A percentile compares a stretch with the other conserved stretches of the same genome.
Evolutionary conservation across 2,329 filamentous ascomycete genomes (phyloP).

Genomic region (Beauveria brongniartii): DNA sequence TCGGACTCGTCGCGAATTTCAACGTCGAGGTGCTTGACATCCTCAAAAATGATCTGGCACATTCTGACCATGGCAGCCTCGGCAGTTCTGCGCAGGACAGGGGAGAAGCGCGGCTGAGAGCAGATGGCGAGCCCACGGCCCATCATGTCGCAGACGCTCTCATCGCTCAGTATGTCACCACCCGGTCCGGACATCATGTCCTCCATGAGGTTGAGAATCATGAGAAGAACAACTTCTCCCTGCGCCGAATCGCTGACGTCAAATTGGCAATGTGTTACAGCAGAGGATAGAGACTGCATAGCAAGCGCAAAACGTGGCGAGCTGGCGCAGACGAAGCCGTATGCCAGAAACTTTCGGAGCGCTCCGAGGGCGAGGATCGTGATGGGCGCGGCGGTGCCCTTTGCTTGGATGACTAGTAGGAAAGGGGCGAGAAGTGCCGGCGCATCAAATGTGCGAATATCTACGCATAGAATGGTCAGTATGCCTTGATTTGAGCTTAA

Average conservation of each 20-base stretch:
- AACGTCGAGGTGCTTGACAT: slow-evolving; percentile 78
- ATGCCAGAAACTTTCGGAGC: slow-evolving; percentile 93
- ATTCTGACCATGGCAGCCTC: slow-evolving; percentile 98
- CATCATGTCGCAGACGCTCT: slow-evolving; percentile 99
- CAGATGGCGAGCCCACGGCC: slow-evolving; percentile 95
- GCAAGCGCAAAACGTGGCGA: slow-evolving; percentile 85
- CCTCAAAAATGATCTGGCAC: slow-evolving; percentile 97
- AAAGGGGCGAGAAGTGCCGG: slow-evolving; percentile 87
- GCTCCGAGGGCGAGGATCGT: slow-evolving; percentile 90
- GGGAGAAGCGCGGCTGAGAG: slow-evolving; percentile 85
- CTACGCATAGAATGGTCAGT: slow-evolving; percentile 31
- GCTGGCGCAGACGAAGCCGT: slow-evolving; percentile 76
- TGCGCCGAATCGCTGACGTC: slow-evolving; percentile 92
- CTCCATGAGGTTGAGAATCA: slow-evolving; percentile 96
- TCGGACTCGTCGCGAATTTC: slow-evolving; percentile 61
- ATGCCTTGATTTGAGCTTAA: not conserved
- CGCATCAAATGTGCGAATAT: slow-evolving; percentile 83
- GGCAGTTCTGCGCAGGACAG: slow-evolving; percentile 80
- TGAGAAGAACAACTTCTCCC: slow-evolving; percentile 88
- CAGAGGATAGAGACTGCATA: slow-evolving; percentile 90
- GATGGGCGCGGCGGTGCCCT: slow-evolving; percentile 90
- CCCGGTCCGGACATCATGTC: slow-evolving; percentile 93
- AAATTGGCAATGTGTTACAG: slow-evolving; percentile 95
- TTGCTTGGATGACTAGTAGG: slow-evolving; percentile 91
- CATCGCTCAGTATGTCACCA: slow-evolving; percentile 88